Base-by-base conservation (phyloP, 805 yeast genomes). In the Candida nemodendra region DNA sequence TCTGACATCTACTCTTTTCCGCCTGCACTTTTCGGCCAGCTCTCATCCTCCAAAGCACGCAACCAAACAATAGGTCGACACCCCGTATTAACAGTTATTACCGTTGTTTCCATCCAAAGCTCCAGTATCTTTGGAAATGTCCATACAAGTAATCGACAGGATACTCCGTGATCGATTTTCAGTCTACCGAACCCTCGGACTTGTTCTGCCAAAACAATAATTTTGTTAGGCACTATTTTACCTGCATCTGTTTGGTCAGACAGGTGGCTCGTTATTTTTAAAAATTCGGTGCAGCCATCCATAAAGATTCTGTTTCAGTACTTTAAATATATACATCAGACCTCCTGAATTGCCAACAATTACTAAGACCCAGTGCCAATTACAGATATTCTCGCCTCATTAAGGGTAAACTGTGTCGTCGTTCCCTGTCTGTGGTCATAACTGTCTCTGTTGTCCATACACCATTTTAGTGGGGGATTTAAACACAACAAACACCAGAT, bases 11-110 rank as follows among this genome's bases (percentile, higher is more conserved):
- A 11, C 8, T 12, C 17, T 19, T 27, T n/a, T 14, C 21, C 17
- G 23, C 36, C 26, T 34, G 47, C 39, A 42, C 38, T 36, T 42
- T 42, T 42, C 47, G 47, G 47, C 36, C 46, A 38, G 27, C 40
- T 29, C 38, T 38, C 38, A 25, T 42, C 42, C 46, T 37, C 34
- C 18, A 18, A 16, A 27, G 29, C 33, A 30, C 32, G 28, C 25
- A 32, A 27, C n/a, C 22, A 36, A 13, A 13, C 18, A 34, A 21
- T 25, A 34, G 14, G 23, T 22, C 29, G 25, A 9, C 8, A 17
- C n/a, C 13, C 14, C 9, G 18, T 12, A 27, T 30, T 36, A 14
- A 24, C 13, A 31, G 26, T 30, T 36, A 30, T 30, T 12, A 24
- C 9, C 13, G 25, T 3, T 32, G 24, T 9, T 18, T 28, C 25